Conservation (phyloP, 768 basidiomycete genomes). For the Serendipita sp. region DNA sequence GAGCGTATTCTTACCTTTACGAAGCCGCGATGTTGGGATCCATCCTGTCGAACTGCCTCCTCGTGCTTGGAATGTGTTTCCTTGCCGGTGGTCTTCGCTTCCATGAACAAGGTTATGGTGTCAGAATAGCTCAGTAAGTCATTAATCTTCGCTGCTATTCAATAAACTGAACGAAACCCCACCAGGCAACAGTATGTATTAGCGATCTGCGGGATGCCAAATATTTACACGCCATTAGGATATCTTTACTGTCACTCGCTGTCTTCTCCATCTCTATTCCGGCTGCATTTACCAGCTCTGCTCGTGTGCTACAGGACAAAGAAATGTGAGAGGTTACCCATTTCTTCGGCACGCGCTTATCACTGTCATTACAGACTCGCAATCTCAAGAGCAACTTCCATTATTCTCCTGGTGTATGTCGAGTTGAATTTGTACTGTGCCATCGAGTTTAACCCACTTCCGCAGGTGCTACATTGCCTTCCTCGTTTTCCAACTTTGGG, state of each 20-base stretch:
- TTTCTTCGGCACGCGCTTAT: slow-evolving; percentile 22
- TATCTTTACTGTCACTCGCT: slow-evolving; percentile 14
- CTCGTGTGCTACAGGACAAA: slow-evolving; percentile 12
- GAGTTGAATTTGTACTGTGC: slow-evolving; percentile 23
- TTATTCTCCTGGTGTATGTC: slow-evolving; percentile 18
- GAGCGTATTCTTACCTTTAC: not conserved
- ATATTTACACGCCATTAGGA: not conserved
- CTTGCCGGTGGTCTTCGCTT: slow-evolving; percentile 46
- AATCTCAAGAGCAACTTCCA: slow-evolving; percentile 14
- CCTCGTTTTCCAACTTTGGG: slow-evolving; percentile 5
- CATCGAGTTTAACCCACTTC: not conserved
- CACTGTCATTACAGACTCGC: slow-evolving; percentile 31
- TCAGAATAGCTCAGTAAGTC: slow-evolving; percentile 27
- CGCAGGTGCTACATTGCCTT: not conserved
- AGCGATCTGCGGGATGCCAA: not conserved
- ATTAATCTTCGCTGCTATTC: slow-evolving; percentile 19
- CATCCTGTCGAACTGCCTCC: slow-evolving; percentile 74
- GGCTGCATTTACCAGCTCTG: slow-evolving; percentile 22
- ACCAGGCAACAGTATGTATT: not conserved
- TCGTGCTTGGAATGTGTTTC: slow-evolving; percentile 85
- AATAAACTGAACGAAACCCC: slow-evolving; percentile 10
- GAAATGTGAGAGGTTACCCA: slow-evolving; percentile 17
- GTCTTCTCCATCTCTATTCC: slow-evolving; percentile 24
- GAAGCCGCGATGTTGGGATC: slow-evolving; percentile 58
- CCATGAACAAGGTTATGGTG: slow-evolving; percentile 35